Evolutionary conservation across 2,329 filamentous ascomycete species (phyloP), one percentile per base, ranked within the genome.

Genomic region (Trichothecium sympodiale): DNA sequence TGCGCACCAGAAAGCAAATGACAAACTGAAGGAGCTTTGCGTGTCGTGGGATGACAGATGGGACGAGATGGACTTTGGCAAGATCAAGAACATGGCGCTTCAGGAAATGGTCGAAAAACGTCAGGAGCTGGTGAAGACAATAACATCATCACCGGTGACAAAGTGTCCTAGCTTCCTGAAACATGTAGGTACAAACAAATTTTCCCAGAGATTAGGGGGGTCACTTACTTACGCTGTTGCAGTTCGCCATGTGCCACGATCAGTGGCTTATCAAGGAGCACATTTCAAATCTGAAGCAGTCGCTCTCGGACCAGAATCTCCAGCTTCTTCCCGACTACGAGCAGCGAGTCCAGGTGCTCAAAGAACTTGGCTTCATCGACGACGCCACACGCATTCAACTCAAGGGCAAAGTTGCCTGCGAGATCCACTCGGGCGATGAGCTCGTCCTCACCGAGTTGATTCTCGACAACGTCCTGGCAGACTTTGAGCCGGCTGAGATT

Each of bases 321-420:
- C 88, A 95, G 52, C 73, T 98, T 4, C 73, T 98, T 8, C 91
- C 91, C 0, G 91, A 98, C 59, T 98, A 98, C 53, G 84, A 96
- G 53, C 91, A 96, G 60, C 81, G 91, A 34, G 85, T 96, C 27
- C 77, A 82, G 43, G 91, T 98, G 0, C 71, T 98, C 31, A 88
- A 85, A 54, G 88, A 96, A 46, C 74, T 98, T 7, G 81, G 78
- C 5, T 98, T 98, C 55, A 83, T 98, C 46, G 91, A 98, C 50
- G 78, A 83, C 4, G 77, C 81, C 31, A 80, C 80, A 4, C 80
- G 89, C 16, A 93, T 98, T 28, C 84, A 93, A 61, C 74, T 98
- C 43, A 98, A 98, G 62, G 91, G 91, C 58, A 96, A 96, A 58
- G 91, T 98, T 16, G 91, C 91, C 4, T 98, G 91, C 61, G 91